Evolutionary conservation across 805 yeast species (phyloP), one percentile per base, ranked within the genome.

Genomic region (Helenozyma rhizophorensis): DNA sequence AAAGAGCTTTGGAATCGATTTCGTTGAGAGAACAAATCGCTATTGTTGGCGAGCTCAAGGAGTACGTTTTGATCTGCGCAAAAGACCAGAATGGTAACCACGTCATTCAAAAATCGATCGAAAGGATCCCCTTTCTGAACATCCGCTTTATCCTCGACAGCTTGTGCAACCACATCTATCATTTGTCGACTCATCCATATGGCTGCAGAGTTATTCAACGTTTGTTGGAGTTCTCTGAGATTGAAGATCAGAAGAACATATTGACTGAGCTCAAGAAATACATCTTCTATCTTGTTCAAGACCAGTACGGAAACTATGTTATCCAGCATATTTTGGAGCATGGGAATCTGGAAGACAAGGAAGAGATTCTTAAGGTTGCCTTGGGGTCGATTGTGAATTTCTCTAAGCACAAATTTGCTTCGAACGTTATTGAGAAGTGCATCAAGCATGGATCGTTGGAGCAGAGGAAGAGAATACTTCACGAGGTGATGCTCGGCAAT

Each of bases 81-180:
- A 87, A 87, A 54, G 97, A 93, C 58, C 97, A 90, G 64, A 93
- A 93, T 58, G 98, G 97, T 43, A 93, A 93, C 58, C 99, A 93
- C 59, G 98, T 93, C 12, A 83, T 93, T 43, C 99, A 93, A 62
- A 90, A 89, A 56, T 80, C 96, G 1, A 85, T 93, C 47, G 98
- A 93, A 60, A 67, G 76, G 39, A 78, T 89, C 31, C 93, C 96
- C 4, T 76, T 84, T 37, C 76, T 69, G 15, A 62, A 71, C 27
- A 73, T 87, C 36, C 72, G 78, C 23, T 89, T 87, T 48, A 77
- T 93, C 28, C 69, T 87, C 50, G 79, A 76, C 21, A 76, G 88
- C 19, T 70, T 93, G 43, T 73, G 69, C 38, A 75, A 74, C 41
- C 81, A 75, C 40, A 83, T 88, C 32, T 84, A 86, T 51, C 94